Conservation (phyloP, 305 asterid genomes). For the Plantago coronopus region DNA sequence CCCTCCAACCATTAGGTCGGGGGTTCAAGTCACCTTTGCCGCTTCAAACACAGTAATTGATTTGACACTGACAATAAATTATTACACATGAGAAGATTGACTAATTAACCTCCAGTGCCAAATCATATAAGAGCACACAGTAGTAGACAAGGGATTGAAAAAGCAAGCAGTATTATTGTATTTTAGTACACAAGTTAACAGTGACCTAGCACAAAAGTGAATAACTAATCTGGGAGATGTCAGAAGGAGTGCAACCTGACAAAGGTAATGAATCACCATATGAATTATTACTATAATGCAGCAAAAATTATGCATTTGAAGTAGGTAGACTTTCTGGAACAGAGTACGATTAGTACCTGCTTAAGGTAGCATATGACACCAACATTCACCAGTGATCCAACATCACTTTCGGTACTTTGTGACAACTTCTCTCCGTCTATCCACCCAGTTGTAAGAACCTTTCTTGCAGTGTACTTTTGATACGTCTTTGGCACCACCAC, state of each 20-base stretch:
- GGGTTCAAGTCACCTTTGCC: too few species aligned
- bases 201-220: too few species aligned
- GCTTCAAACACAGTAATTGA: too few species aligned
- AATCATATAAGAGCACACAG: neutral
- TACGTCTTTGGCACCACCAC: conserved; percentile 95
- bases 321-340: too few species aligned
- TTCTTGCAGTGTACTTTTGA: conserved; percentile 79
- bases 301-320: too few species aligned
- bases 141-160: conserved; percentile 1
- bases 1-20: too few species aligned
- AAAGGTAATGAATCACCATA: neutral
- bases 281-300: too few species aligned
- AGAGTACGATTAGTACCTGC: conserved; percentile 48
- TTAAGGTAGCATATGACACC: conserved; percentile 99
- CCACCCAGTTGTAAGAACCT: conserved; percentile 93
- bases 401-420: conserved; percentile 98
- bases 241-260: neutral
- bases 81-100: too few species aligned
- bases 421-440: conserved; percentile 96
- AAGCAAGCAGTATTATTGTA: neutral
- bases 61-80: too few species aligned
- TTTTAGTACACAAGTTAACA: too few species aligned
- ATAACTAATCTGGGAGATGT: neutral
- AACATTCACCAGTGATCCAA: conserved; percentile 91
- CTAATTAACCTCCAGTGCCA: too few species aligned